phyloP scores from a whole-genome alignment of 108 stramenopile genomes.

The Nitzschia inconspicua region DNA sequence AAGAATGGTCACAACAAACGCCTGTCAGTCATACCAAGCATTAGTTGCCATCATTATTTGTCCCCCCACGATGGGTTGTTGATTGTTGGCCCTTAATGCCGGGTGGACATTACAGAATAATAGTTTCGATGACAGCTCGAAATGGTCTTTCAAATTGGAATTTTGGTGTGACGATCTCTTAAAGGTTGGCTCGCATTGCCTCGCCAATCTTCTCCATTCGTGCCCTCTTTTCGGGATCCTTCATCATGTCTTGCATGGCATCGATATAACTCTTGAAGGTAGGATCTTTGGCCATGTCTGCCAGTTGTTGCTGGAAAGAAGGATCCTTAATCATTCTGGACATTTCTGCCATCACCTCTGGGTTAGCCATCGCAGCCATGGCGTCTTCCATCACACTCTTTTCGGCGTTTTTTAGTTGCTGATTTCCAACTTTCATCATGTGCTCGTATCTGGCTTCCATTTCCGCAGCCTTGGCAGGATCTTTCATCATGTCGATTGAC shows the following conservation, averaged over 20 bases:
- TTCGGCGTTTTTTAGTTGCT: slow-evolving; percentile 54
- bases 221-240: slow-evolving; percentile 74
- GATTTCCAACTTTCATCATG: slow-evolving; percentile 79
- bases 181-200: slow-evolving; percentile 53
- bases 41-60: too few relatives aligned
- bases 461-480: slow-evolving; percentile 79
- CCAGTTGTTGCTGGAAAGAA: slow-evolving; percentile 64
- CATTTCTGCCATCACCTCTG: slow-evolving; percentile 76
- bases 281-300: slow-evolving; percentile 81
- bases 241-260: slow-evolving; percentile 85
- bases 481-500: slow-evolving; percentile 59
- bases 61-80: too few relatives aligned
- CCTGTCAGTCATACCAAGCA: too few relatives aligned
- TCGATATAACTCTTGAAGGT: slow-evolving; percentile 71
- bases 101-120: background rate
- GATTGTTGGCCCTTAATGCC: too few relatives aligned
- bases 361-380: slow-evolving; percentile 79
- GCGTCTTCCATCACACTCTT: slow-evolving; percentile 68
- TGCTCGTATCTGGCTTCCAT: slow-evolving; percentile 86
- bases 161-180: too few relatives aligned
- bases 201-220: slow-evolving; percentile 67
- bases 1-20: too few relatives aligned
- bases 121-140: background rate
- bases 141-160: background rate
- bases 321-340: slow-evolving; percentile 84